A percentile compares a stretch with the other conserved stretches of the same genome.
Evolutionary conservation across 2,329 filamentous ascomycete species (phyloP).

Genomic region (Gremmenia infestans): DNA sequence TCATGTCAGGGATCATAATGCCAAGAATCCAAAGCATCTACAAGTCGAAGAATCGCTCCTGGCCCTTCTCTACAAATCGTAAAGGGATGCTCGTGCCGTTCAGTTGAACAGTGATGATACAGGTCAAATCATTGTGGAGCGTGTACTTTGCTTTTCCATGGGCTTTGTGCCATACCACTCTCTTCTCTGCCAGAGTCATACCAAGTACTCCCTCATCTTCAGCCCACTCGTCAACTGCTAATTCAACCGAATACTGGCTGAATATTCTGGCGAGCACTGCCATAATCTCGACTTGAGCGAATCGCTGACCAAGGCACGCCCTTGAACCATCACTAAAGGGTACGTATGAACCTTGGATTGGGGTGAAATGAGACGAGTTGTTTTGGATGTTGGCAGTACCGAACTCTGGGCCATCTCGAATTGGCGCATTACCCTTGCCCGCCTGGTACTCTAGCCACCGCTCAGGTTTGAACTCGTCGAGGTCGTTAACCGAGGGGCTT

Average conservation of each 20-base stretch:
- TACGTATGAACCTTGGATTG: constrained; percentile 49
- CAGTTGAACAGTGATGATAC: constrained; percentile 12
- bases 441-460: constrained; percentile 30
- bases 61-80: constrained; percentile 11
- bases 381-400: constrained; percentile 31
- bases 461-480: constrained; percentile 65
- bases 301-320: constrained; percentile 33
- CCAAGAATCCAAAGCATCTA: background rate
- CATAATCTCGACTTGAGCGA: constrained; percentile 31
- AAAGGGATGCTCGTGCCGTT: constrained; percentile 8
- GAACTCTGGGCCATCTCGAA: too few relatives aligned
- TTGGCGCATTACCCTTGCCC: constrained; percentile 32
- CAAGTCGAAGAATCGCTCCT: constrained; percentile 9
- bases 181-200: constrained; percentile 7
- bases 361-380: constrained; percentile 52
- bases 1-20: too few relatives aligned
- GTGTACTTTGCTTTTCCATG: constrained; percentile 6
- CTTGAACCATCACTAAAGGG: constrained; percentile 55
- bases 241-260: constrained; percentile 10
- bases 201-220: constrained; percentile 6
- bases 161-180: constrained; percentile 7
- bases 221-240: constrained; percentile 14
- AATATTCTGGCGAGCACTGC: constrained; percentile 22
- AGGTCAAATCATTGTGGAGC: constrained; percentile 5
- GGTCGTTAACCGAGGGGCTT: constrained; percentile 41